A percentile compares a stretch with the other conserved stretches of the same genome.
phyloP scores from a whole-genome alignment of 1,139 yeast species.

The Suhomyces taliae region DNA sequence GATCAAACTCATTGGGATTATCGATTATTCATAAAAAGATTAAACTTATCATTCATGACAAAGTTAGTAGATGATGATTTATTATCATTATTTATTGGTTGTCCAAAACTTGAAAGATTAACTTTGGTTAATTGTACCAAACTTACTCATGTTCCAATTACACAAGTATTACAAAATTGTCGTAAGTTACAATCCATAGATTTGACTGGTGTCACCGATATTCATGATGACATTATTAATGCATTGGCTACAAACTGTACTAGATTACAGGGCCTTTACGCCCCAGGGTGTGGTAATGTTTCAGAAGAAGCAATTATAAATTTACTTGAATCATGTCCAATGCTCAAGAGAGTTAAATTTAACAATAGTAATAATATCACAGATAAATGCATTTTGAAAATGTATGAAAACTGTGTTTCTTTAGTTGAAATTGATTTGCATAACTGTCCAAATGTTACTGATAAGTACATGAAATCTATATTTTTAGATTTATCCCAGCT shows the following conservation, averaged over 20 bases:
- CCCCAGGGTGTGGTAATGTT: conserved; percentile 76
- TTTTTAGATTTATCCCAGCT: conserved; percentile 66
- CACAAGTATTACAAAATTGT: conserved; percentile 63
- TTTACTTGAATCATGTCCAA: conserved; percentile 64
- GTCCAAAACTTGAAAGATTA: conserved; percentile 78
- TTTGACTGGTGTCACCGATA: conserved; percentile 75
- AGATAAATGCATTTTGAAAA: conserved; percentile 62
- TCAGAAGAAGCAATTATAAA: conserved; percentile 64
- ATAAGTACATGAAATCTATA: conserved; percentile 58
- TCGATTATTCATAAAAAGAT: conserved; percentile 70
- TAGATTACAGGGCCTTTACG: conserved; percentile 85
- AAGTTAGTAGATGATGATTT: conserved; percentile 65
- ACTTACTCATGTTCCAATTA: conserved; percentile 61
- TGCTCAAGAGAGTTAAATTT: conserved; percentile 79
- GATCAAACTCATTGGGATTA: conserved; percentile 66
- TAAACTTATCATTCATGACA: conserved; percentile 78
- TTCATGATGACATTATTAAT: conserved; percentile 64
- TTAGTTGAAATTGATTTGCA: conserved; percentile 90
- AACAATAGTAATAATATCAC: conserved; percentile 69
- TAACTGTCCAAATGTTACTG: conserved; percentile 74
- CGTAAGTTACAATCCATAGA: conserved; percentile 80
- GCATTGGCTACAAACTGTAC: conserved; percentile 74
- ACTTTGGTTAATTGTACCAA: conserved; percentile 80
- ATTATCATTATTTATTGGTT: conserved; percentile 55
- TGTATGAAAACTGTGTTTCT: conserved; percentile 71